Evolutionary conservation across 768 basidiomycete species (phyloP).

Genomic region (Phylloporus sp.): DNA sequence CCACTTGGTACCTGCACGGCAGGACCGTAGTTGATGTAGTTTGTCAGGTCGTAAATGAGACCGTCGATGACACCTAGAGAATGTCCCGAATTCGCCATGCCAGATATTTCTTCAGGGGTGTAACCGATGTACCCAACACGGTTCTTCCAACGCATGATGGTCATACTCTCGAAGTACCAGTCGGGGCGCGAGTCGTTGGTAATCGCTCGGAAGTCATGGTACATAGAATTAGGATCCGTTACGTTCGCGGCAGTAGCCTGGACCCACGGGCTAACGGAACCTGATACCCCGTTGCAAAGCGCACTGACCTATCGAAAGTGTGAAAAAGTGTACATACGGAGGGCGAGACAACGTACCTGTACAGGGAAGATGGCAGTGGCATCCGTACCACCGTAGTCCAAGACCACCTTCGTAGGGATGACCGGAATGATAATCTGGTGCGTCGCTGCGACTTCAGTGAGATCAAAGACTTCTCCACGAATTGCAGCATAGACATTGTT

Average conservation of each 20-base stretch:
- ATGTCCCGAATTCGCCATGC: constrained; percentile 58
- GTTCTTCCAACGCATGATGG: constrained; percentile 82
- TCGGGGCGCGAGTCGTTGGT: constrained; percentile 91
- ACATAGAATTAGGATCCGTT: constrained; percentile 70
- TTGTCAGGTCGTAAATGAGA: constrained; percentile 82
- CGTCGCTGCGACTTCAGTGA: constrained; percentile 59
- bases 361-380: constrained; percentile 87
- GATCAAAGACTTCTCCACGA: constrained; percentile 93
- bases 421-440: constrained; percentile 71
- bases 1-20: constrained; percentile 47
- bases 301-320: constrained; percentile 70
- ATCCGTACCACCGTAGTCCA: constrained; percentile 79
- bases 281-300: constrained; percentile 82
- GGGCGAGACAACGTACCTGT: constrained; percentile 51
- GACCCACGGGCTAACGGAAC: constrained; percentile 81
- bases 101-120: constrained; percentile 69
- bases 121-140: constrained; percentile 88
- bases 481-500: constrained; percentile 80
- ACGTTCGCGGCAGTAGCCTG: constrained; percentile 72
- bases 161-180: constrained; percentile 98
- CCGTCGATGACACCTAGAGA: constrained; percentile 85
- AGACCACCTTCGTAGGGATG: constrained; percentile 66
- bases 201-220: constrained; percentile 93
- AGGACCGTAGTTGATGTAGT: constrained; percentile 72
- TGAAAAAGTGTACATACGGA: background rate